Base-by-base conservation (phyloP, 1,284 basidiomycete species). In the Psilocybe mexicana region DNA sequence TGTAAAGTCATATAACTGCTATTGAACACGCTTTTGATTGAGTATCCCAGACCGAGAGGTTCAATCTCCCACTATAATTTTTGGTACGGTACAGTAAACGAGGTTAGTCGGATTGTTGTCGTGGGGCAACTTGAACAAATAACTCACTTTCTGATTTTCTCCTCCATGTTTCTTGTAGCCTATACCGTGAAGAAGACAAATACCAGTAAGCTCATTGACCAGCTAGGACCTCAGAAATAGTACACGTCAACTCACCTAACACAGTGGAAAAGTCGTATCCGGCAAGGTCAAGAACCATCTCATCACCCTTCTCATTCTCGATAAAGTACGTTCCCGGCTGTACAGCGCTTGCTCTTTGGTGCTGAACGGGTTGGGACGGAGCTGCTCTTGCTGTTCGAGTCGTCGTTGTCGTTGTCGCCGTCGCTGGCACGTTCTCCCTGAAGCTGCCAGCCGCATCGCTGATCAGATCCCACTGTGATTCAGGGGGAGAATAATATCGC, bases 21-120 rank as follows among this genome's bases (percentile, higher is more conserved):
- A 24, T 60, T 67, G 44, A 63, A 42, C 24, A 69, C 47, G 60
- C 65, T 67, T 36, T 63, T 58, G 43, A 74, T 72, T 0, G 69
- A 69, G 55, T 72, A 74, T 25, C 73, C 73, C n/a, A 62, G 62
- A 18, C 71, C 72, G 1, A 72, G 63, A 25, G 62, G 60, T 18
- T 54, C 55, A 8, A 76, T 57, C 48, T 67, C 62, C 73, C 74
- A 76, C 74, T 76, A 18, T 18, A 18, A 18, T 18, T 18, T 18
- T 18, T 18, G 18, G 18, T 18, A 18, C 18, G 18, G 18, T 18
- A 18, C 18, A 18, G 18, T 18, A 18, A 18, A 18, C 18, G 18
- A 18, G 18, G 18, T 18, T 18, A 18, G 18, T 18, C 18, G 18
- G 18, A 18, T 18, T 18, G 18, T 18, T 18, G 18, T 18, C 18